Evolutionary conservation across 495 filamentous ascomycete genomes (phyloP).

Genomic region (Podospora pseudocomata): DNA sequence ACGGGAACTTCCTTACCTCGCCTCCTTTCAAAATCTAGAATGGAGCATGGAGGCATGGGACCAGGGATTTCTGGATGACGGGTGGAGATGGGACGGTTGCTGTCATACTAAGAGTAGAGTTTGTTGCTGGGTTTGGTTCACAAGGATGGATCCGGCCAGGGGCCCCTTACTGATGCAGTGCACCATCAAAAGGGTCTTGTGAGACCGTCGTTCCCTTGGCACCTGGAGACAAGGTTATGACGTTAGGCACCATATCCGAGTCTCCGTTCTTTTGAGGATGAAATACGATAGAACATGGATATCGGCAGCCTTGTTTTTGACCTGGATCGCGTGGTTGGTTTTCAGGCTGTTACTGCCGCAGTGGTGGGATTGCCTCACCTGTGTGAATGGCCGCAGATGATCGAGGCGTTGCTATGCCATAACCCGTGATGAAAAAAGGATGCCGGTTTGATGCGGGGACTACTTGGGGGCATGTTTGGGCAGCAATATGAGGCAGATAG

Average conservation of each 20-base stretch:
- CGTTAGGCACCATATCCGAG: not conserved
- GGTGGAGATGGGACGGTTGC: not conserved
- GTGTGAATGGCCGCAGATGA: not conserved
- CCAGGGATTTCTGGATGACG: not conserved
- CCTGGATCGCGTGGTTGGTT: not conserved
- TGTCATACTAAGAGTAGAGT: not conserved
- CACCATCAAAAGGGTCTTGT: not conserved
- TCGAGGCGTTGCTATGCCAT: not conserved
- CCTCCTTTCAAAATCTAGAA: not conserved
- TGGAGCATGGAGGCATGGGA: not conserved
- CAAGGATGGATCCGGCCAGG: not conserved
- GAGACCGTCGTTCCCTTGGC: not conserved
- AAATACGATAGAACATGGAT: not conserved
- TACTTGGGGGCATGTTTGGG: not conserved
- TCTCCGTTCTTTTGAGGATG: not conserved
- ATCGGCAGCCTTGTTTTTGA: not conserved
- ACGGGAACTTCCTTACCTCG: not conserved
- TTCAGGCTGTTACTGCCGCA: not conserved
- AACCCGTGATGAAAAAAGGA: not conserved
- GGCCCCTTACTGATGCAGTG: not conserved
- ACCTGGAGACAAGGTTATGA: not conserved
- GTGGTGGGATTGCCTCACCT: not conserved
- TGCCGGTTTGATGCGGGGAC: not conserved
- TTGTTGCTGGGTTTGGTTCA: not conserved
- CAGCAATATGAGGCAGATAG: not conserved